phyloP scores from a whole-genome alignment of 345 rosid genomes.

The Dipteronia sinensis region DNA sequence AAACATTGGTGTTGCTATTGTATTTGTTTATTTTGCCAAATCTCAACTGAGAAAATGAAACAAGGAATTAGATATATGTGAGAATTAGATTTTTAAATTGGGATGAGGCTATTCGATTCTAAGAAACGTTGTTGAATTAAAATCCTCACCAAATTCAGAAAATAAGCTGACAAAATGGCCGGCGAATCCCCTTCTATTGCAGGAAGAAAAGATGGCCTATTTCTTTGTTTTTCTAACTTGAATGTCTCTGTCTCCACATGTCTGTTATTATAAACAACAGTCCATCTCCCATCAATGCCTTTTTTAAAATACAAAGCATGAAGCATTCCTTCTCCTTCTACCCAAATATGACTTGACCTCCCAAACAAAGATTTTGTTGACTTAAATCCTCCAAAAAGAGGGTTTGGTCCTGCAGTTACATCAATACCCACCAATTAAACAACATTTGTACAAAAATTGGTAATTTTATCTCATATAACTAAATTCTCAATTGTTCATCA shows the following conservation, averaged over 20 bases:
- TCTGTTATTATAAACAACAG: constrained; percentile 44
- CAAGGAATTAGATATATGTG: not conserved
- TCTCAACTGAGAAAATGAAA: constrained; percentile 28
- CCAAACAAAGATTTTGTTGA: constrained; percentile 46
- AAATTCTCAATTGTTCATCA: not conserved
- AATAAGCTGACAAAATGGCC: constrained; percentile 42
- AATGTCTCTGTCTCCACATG: constrained; percentile 49
- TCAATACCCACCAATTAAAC: not conserved
- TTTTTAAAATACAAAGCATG: constrained; percentile 52
- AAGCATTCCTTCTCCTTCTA: constrained; percentile 72
- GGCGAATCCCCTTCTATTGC: constrained; percentile 47
- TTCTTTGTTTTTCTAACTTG: constrained; percentile 43
- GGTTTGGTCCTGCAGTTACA: constrained; percentile 48
- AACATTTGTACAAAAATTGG: no score
- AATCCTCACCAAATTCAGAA: constrained; percentile 33
- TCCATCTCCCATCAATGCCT: constrained; percentile 40
- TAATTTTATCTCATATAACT: no score
- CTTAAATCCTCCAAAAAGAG: constrained; percentile 50
- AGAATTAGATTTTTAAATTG: not conserved
- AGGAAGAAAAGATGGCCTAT: constrained; percentile 47
- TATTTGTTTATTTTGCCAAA: constrained; percentile 37
- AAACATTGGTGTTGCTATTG: constrained; percentile 41
- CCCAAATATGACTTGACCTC: constrained; percentile 43
- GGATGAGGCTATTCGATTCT: not conserved
- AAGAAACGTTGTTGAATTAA: not conserved